Evolutionary conservation across 331 rosid species (phyloP), one percentile per base, ranked within the genome.

Genomic region (Rhamnella rubrinervis): DNA sequence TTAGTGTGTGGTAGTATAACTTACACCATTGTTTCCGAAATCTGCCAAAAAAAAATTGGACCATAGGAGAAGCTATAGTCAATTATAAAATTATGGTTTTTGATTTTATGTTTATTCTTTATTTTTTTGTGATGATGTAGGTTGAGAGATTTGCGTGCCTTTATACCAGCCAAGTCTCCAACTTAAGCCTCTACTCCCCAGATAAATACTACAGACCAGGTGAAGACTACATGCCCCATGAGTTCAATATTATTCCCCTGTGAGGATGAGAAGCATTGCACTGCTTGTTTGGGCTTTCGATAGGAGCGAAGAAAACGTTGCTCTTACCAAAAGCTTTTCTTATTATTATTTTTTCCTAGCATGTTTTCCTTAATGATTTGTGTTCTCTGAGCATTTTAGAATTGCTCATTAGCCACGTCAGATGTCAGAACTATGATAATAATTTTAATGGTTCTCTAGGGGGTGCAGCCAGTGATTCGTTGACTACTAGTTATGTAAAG

Each of bases 71-170:
- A 31, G 4, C 35, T 31, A 4, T 2, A 31, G 35, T 31, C 35
- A 31, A 31, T 31, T 2, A 31, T 31, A 31, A 31, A 31, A 31
- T 31, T 31, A 31, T 31, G 35, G 35, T 31, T 31, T 31, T 31
- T 31, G 35, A 31, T 31, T 31, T 31, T 31, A 31, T 31, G 4
- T 31, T 31, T 31, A 31, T 31, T 31, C 35, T 31, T 31, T 31
- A 4, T 31, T 31, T 31, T 49, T 59, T 59, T 28, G 25, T 53
- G 59, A 21, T 53, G 59, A 21, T 83, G 85, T 81, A 92, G 98
- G 98, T 92, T 19, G 96, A 95, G 85, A 89, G 99, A 81, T 95
- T 95, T 80, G 99, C 97, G 21, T 95, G 97, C 81, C 91, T 95
- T 18, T 95, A 95, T 77, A 86, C 96, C 18, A 87, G 97, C 81